These are phyloP conservation scores for Naematelia encephala DNA, from an alignment of 768 basidiomycete genomes.

Conservation along the genomic window DNA sequence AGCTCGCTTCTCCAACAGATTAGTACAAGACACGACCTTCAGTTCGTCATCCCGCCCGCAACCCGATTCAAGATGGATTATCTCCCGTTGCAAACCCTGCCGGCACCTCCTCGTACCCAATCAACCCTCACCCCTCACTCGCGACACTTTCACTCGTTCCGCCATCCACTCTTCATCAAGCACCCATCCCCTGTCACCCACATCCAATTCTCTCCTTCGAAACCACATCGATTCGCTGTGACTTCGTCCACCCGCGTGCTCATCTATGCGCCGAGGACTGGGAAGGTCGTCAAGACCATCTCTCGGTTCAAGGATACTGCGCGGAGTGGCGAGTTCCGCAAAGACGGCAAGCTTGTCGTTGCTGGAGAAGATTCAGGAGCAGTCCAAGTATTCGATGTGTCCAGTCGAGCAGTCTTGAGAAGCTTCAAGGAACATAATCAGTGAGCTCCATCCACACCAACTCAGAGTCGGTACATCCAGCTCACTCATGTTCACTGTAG, in stretches of 20 bases:
- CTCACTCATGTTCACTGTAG: slow-evolving; percentile 28
- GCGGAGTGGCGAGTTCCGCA: slow-evolving; percentile 78
- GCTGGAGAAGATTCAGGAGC: slow-evolving; percentile 93
- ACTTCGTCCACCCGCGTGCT: slow-evolving; percentile 90
- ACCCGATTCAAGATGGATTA: slow-evolving; percentile 40
- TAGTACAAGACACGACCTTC: background rate
- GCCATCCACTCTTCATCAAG: slow-evolving; percentile 72
- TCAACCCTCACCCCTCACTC: slow-evolving; percentile 46
- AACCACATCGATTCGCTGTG: slow-evolving; percentile 91
- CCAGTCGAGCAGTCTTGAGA: slow-evolving; percentile 86
- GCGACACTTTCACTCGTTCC: slow-evolving; percentile 48
- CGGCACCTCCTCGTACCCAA: slow-evolving; percentile 33
- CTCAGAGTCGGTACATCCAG: background rate
- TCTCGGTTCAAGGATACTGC: slow-evolving; percentile 96
- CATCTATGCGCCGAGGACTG: slow-evolving; percentile 92
- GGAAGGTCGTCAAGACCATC: slow-evolving; percentile 93
- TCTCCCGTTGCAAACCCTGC: slow-evolving; percentile 40
- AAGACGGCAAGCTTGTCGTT: slow-evolving; percentile 89
- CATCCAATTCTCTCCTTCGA: slow-evolving; percentile 80
- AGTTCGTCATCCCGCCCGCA: background rate
- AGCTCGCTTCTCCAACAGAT: too few relatives aligned
- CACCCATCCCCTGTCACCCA: slow-evolving; percentile 95
- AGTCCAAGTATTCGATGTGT: slow-evolving; percentile 86
- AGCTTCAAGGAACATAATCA: slow-evolving; percentile 92
- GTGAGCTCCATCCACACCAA: slow-evolving; percentile 40